These are phyloP conservation scores for Tinospora cordifolia DNA, from an alignment of 164 flowering plant genomes.

Conservation along the genomic window DNA sequence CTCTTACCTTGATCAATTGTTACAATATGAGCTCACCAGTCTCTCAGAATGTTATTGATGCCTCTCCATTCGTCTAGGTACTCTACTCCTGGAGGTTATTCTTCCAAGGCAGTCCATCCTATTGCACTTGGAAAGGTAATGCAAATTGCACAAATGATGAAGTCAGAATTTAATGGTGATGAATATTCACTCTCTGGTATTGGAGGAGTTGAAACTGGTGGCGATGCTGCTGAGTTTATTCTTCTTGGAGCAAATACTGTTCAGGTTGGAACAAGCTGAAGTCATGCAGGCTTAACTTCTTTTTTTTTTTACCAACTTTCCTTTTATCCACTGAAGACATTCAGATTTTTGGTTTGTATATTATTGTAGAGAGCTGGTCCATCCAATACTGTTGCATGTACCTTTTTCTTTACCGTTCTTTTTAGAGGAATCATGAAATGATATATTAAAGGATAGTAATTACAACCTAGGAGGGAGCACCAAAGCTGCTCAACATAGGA, in stretches of 20 bases:
- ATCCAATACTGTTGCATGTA: too few species aligned
- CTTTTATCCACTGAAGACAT: too few species aligned
- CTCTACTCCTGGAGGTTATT: conserved; percentile 98
- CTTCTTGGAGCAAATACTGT: conserved; percentile 96
- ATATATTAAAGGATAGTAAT: too few species aligned
- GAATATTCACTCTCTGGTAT: conserved; percentile 82
- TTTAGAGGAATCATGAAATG: too few species aligned
- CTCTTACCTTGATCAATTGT: conserved; percentile 3
- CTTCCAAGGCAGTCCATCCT: conserved; percentile 92
- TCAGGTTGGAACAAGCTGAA: conserved; percentile 48
- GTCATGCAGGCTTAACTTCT: not conserved
- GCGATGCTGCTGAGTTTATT: conserved; percentile 96
- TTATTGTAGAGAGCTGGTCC: too few species aligned
- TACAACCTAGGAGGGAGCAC: too few species aligned
- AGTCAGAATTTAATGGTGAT: conserved; percentile 49
- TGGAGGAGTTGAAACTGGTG: conserved; percentile 97
- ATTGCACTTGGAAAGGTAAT: conserved; percentile 95
- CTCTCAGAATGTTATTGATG: not conserved
- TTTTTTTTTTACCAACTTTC: not conserved
- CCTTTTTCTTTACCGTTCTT: too few species aligned
- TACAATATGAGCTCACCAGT: not conserved
- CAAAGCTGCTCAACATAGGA: too few species aligned
- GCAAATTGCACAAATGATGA: conserved; percentile 94
- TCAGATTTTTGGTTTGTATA: not conserved
- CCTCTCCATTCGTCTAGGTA: conserved; percentile 39